Conservation (phyloP, 441 rosid genomes). For the Bruguiera hainesii region DNA sequence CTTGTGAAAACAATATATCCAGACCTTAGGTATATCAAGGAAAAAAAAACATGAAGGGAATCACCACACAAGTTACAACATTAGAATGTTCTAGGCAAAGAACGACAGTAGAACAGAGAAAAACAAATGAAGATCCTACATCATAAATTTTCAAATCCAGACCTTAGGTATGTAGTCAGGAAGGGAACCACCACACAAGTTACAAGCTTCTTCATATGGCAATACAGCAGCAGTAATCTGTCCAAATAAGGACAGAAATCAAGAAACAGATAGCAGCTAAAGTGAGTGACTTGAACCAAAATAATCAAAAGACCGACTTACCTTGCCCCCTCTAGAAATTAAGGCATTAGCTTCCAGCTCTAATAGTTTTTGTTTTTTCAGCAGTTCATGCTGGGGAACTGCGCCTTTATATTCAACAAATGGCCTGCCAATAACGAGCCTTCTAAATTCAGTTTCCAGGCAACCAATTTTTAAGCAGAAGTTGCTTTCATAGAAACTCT, state of each 20-base stretch:
- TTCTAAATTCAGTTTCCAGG: constrained; percentile 4
- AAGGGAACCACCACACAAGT: constrained; percentile 68
- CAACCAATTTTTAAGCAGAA: background rate
- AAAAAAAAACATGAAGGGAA: too few species aligned
- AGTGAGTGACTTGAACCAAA: background rate
- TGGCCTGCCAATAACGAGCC: constrained; percentile 38
- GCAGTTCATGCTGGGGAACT: constrained; percentile 49
- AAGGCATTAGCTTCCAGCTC: constrained; percentile 59
- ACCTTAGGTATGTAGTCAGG: constrained; percentile 79
- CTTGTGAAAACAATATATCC: too few species aligned
- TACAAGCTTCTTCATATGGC: constrained; percentile 63
- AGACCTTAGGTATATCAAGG: too few species aligned
- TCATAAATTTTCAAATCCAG: constrained; percentile 11
- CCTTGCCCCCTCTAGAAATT: constrained; percentile 66
- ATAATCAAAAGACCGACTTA: constrained; percentile 20
- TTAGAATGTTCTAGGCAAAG: background rate
- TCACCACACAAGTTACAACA: too few species aligned
- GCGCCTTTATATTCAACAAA: constrained; percentile 76
- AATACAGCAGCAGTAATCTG: constrained; percentile 56
- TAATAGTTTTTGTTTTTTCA: constrained; percentile 51
- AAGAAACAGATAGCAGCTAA: constrained; percentile 8
- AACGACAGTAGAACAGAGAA: background rate
- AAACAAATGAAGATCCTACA: background rate
- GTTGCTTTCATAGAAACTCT: too few species aligned
- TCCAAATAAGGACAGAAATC: constrained; percentile 6